These are phyloP conservation scores for Globomyces pollinis-pini DNA, from an alignment of 192 early-diverging fungal genomes.

Conservation along the genomic window DNA sequence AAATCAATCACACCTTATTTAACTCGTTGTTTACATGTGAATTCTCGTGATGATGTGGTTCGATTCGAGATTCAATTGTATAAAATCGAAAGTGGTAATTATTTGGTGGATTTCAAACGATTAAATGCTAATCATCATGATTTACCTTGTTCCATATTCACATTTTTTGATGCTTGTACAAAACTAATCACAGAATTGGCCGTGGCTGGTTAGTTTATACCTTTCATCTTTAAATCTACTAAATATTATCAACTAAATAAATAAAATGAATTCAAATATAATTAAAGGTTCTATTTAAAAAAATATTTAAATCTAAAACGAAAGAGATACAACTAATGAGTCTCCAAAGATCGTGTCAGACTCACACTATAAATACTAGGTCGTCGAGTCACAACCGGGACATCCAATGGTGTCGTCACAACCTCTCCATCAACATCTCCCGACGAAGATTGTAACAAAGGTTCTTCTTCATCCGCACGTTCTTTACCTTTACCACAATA, in stretches of 20 bases:
- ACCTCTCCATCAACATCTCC: neutral
- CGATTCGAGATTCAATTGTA: conserved; percentile 96
- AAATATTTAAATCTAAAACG: neutral
- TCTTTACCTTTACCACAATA: conserved; percentile 15
- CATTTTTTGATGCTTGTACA: conserved; percentile 94
- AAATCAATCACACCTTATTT: conserved; percentile 84
- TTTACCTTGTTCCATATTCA: conserved; percentile 69
- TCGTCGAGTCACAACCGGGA: neutral
- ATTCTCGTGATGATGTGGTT: conserved; percentile 40
- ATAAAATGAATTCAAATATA: too few species aligned
- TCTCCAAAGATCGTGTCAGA: neutral
- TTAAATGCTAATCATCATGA: neutral
- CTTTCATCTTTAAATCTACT: too few species aligned
- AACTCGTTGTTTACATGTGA: conserved; percentile 31
- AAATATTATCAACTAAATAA: too few species aligned
- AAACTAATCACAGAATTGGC: conserved; percentile 92
- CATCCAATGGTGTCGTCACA: neutral
- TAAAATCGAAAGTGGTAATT: conserved; percentile 82
- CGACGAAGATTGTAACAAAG: neutral
- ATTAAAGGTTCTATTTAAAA: neutral
- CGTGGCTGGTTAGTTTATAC: neutral
- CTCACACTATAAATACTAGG: neutral
- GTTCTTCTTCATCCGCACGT: neutral
- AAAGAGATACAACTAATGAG: neutral
- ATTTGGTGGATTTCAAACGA: conserved; percentile 89